Percentiles rank a stretch among this genome's conserved stretches.
Conservation (phyloP, 2,329 filamentous ascomycete species). For the Ustilaginoidea virens region DNA sequence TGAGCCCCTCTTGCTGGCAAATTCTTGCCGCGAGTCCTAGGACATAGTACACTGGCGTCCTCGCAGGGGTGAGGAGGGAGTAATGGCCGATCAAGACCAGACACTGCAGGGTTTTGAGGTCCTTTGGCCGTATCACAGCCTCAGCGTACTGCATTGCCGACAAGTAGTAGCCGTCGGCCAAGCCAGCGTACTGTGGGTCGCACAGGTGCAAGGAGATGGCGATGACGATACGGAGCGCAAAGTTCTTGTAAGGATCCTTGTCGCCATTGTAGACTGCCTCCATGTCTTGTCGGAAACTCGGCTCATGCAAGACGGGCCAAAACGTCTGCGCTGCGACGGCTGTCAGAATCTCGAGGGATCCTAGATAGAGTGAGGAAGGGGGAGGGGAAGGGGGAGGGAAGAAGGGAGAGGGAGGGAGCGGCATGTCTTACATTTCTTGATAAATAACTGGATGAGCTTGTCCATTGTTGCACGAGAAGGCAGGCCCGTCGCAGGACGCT, state of each 20-base stretch:
- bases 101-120: slow-evolving; percentile 80
- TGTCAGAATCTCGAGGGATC: slow-evolving; percentile 5
- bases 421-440: slow-evolving; percentile 52
- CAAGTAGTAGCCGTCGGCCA: slow-evolving; percentile 90
- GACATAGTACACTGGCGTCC: slow-evolving; percentile 86
- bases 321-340: slow-evolving; percentile 58
- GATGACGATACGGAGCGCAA: slow-evolving; percentile 78
- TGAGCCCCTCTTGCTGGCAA: slow-evolving; percentile 75
- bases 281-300: slow-evolving; percentile 58
- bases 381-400: not conserved
- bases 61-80: slow-evolving; percentile 78
- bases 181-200: slow-evolving; percentile 74
- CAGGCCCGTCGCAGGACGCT: slow-evolving; percentile 59
- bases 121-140: slow-evolving; percentile 70
- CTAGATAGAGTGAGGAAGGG: not conserved
- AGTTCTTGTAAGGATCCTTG: slow-evolving; percentile 69
- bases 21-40: slow-evolving; percentile 77
- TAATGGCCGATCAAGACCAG: slow-evolving; percentile 79
- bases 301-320: slow-evolving; percentile 76
- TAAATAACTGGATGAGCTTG: slow-evolving; percentile 70
- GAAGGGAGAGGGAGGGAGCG: too few species aligned
- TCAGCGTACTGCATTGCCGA: slow-evolving; percentile 77
- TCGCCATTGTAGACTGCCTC: slow-evolving; percentile 68
- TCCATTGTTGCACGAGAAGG: slow-evolving; percentile 62
- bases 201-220: slow-evolving; percentile 91